These are phyloP conservation scores for Paecilomyces niveus DNA, from an alignment of 2,329 filamentous ascomycete species.

Conservation along the genomic window DNA sequence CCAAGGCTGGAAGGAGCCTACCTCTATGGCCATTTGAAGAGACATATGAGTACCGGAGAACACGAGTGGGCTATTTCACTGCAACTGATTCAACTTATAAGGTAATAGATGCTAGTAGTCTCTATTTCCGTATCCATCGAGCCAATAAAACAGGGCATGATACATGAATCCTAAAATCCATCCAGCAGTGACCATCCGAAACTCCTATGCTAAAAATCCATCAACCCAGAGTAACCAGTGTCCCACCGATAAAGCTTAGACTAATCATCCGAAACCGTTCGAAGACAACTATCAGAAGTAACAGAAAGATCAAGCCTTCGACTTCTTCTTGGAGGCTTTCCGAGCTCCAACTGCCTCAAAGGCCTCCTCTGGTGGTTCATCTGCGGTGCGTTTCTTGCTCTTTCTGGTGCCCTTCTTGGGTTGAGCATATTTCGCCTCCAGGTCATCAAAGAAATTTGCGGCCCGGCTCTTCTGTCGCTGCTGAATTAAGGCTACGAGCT, in stretches of 20 bases:
- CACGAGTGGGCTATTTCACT: neutral
- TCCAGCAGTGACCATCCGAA: neutral
- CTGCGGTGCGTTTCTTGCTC: conserved; percentile 38
- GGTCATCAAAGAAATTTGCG: conserved; percentile 58
- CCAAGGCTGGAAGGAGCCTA: neutral
- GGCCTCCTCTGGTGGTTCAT: conserved; percentile 58
- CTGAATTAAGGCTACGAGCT: conserved; percentile 67
- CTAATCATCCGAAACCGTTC: neutral
- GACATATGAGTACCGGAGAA: neutral
- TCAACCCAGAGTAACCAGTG: neutral
- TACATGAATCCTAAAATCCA: neutral
- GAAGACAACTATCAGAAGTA: neutral
- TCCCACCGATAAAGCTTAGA: neutral
- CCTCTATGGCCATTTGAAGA: neutral
- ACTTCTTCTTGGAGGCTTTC: conserved; percentile 31
- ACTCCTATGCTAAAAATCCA: neutral
- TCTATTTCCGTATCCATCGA: neutral
- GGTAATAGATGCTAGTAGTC: neutral
- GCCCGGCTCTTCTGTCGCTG: conserved; percentile 59
- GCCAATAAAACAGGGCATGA: neutral
- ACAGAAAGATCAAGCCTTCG: conserved; percentile 7
- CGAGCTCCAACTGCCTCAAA: conserved; percentile 40
- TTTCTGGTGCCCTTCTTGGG: conserved; percentile 21
- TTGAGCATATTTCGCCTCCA: conserved; percentile 69
- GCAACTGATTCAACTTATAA: neutral